phyloP scores from a whole-genome alignment of 23 red algal species.

The Gracilariopsis chorda region DNA sequence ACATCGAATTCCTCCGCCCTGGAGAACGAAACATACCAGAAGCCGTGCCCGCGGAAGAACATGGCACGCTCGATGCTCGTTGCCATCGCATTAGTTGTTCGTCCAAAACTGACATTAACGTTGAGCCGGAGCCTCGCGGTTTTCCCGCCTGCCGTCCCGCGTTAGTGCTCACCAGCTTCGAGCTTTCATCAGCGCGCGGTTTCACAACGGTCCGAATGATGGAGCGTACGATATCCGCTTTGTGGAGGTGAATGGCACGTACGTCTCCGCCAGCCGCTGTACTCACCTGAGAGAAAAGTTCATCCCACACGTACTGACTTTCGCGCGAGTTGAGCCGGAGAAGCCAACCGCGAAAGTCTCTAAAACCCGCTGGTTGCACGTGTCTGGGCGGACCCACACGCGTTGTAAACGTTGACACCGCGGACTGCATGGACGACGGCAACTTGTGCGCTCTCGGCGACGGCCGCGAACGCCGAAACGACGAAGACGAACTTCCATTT shows the following conservation, averaged over 20 bases:
- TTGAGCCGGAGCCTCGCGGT: constrained; percentile 9
- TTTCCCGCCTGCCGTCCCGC: constrained; percentile 11
- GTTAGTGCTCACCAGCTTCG: constrained; percentile 60
- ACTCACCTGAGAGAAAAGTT: neutral
- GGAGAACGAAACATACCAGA: too few relatives aligned
- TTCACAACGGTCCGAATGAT: constrained; percentile 31
- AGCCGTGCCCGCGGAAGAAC: neutral
- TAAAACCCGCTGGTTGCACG: constrained; percentile 22
- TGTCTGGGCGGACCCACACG: neutral
- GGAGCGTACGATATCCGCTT: constrained; percentile 29
- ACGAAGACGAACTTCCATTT: neutral
- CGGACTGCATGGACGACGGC: neutral
- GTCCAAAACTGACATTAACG: constrained; percentile 45
- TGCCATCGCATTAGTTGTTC: constrained; percentile 11
- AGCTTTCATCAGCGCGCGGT: constrained; percentile 38
- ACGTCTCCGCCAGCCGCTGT: neutral
- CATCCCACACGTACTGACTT: neutral
- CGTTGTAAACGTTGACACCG: neutral
- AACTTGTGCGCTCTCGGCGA: neutral
- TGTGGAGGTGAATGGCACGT: constrained; percentile 4
- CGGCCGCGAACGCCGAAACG: neutral
- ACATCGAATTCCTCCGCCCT: too few relatives aligned
- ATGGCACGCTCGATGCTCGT: neutral
- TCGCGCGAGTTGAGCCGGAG: neutral
- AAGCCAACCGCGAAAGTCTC: constrained; percentile 59